phyloP scores from a whole-genome alignment of 805 yeast species.

The Metschnikowia gelsemii region DNA sequence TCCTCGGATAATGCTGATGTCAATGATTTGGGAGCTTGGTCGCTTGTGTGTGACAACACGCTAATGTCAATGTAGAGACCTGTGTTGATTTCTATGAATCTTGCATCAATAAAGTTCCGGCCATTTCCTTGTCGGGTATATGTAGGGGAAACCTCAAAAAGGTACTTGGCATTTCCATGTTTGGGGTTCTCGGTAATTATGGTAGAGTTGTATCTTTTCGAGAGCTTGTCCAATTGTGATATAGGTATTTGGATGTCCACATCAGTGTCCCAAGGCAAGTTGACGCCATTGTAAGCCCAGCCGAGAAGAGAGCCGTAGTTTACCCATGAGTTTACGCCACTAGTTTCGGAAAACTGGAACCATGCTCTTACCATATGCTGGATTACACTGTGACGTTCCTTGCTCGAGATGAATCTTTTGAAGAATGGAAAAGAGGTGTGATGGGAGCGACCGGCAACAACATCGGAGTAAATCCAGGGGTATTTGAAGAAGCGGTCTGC shows the following conservation, averaged over 20 bases:
- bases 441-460: slow-evolving; percentile 33
- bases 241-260: slow-evolving; percentile 22
- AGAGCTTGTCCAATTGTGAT: slow-evolving; percentile 18
- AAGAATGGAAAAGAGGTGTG: slow-evolving; percentile 37
- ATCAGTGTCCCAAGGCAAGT: slow-evolving; percentile 24
- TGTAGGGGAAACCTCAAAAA: slow-evolving; percentile 24
- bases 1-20: slow-evolving; percentile 4
- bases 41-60: slow-evolving; percentile 16
- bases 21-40: slow-evolving; percentile 12
- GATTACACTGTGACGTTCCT: slow-evolving; percentile 38
- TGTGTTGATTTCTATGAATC: slow-evolving; percentile 34
- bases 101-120: slow-evolving; percentile 22
- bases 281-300: slow-evolving; percentile 23
- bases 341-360: slow-evolving; percentile 37
- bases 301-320: slow-evolving; percentile 28
- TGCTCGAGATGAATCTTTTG: slow-evolving; percentile 33
- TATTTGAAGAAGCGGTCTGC: slow-evolving; percentile 38
- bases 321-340: slow-evolving; percentile 30
- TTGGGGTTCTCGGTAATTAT: slow-evolving; percentile 20
- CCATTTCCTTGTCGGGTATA: slow-evolving; percentile 23
- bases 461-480: slow-evolving; percentile 40
- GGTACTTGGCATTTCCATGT: slow-evolving; percentile 22
- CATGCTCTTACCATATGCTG: slow-evolving; percentile 39
- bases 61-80: slow-evolving; percentile 33
- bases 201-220: slow-evolving; percentile 16